Percentiles rank a stretch among this genome's conserved stretches.
Evolutionary conservation across 2,329 filamentous ascomycete genomes (phyloP).

Genomic region (Fusarium torreyae): DNA sequence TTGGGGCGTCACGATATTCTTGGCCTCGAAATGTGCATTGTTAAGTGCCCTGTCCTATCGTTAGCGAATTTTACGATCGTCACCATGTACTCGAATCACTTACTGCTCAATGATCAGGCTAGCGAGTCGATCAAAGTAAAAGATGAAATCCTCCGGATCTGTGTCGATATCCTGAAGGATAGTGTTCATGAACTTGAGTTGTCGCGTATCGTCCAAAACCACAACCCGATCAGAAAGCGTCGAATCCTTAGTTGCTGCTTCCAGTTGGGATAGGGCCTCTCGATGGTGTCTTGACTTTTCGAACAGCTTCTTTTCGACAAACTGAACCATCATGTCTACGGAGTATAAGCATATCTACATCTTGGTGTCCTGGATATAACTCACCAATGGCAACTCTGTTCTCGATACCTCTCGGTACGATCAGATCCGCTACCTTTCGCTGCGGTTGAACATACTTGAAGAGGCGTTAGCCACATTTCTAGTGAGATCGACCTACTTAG

Average conservation of each 20-base stretch:
- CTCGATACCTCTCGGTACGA: slow-evolving; percentile 94
- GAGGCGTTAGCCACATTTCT: slow-evolving; percentile 23
- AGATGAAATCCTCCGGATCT: slow-evolving; percentile 90
- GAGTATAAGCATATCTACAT: slow-evolving; percentile 13
- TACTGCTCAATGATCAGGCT: slow-evolving; percentile 87
- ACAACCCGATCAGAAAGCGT: slow-evolving; percentile 82
- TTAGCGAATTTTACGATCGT: slow-evolving; percentile 9
- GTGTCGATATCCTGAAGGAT: slow-evolving; percentile 88
- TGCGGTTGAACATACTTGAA: slow-evolving; percentile 89
- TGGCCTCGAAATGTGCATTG: slow-evolving; percentile 77
- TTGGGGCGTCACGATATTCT: slow-evolving; percentile 78
- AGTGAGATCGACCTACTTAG: background rate
- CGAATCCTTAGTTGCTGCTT: slow-evolving; percentile 78
- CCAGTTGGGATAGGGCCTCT: slow-evolving; percentile 82
- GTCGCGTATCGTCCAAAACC: slow-evolving; percentile 81
- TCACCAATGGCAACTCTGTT: slow-evolving; percentile 90
- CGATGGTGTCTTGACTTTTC: slow-evolving; percentile 90
- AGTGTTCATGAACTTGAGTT: slow-evolving; percentile 90
- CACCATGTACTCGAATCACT: slow-evolving; percentile 39
- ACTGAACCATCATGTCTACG: slow-evolving; percentile 90
- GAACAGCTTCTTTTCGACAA: slow-evolving; percentile 88
- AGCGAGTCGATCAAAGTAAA: slow-evolving; percentile 94
- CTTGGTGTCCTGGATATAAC: slow-evolving; percentile 44
- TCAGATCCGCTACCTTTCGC: slow-evolving; percentile 91
- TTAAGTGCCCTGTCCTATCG: slow-evolving; percentile 75